These are phyloP conservation scores for Penicillium occitanis DNA, from an alignment of 2,329 filamentous ascomycete species.

Conservation along the genomic window DNA sequence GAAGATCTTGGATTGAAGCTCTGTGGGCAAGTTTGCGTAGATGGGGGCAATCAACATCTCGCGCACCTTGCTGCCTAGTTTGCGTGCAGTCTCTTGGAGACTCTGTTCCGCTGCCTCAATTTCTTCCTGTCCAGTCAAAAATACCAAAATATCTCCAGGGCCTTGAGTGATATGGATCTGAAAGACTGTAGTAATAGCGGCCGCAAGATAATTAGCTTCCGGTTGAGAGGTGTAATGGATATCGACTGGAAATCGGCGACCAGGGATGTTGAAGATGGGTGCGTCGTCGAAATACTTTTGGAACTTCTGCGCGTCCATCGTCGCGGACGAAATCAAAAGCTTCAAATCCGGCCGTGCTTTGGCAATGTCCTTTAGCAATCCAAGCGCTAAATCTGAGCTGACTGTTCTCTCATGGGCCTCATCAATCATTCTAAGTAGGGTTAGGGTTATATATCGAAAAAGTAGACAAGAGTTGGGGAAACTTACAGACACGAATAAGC, in stretches of 20 bases:
- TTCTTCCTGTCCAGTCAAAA: constrained; percentile 93
- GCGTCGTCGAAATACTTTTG: constrained; percentile 87
- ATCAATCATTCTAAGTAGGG: constrained; percentile 69
- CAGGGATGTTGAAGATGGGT: constrained; percentile 92
- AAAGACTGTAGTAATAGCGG: constrained; percentile 88
- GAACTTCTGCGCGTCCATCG: constrained; percentile 92
- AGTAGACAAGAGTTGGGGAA: not conserved
- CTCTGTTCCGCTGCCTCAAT: constrained; percentile 86
- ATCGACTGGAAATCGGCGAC: constrained; percentile 82
- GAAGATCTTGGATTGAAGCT: constrained; percentile 90
- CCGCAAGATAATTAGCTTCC: constrained; percentile 89
- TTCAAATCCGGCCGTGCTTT: constrained; percentile 81
- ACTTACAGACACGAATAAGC: constrained; percentile 60
- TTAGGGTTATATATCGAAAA: not conserved
- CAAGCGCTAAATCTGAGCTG: constrained; percentile 85
- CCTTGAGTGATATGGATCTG: constrained; percentile 89
- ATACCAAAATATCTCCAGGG: constrained; percentile 87
- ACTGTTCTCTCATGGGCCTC: constrained; percentile 95
- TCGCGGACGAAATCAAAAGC: constrained; percentile 88
- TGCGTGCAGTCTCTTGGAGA: constrained; percentile 79
- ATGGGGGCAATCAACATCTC: constrained; percentile 91
- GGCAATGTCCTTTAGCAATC: constrained; percentile 83
- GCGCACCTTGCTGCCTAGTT: constrained; percentile 78
- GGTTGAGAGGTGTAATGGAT: constrained; percentile 88
- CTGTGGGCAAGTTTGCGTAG: constrained; percentile 88